A percentile compares a stretch with the other conserved stretches of the same genome.
These are phyloP conservation scores for Dendrobium nobile DNA, from an alignment of 106 monocot genomes.

Conservation along the genomic window DNA sequence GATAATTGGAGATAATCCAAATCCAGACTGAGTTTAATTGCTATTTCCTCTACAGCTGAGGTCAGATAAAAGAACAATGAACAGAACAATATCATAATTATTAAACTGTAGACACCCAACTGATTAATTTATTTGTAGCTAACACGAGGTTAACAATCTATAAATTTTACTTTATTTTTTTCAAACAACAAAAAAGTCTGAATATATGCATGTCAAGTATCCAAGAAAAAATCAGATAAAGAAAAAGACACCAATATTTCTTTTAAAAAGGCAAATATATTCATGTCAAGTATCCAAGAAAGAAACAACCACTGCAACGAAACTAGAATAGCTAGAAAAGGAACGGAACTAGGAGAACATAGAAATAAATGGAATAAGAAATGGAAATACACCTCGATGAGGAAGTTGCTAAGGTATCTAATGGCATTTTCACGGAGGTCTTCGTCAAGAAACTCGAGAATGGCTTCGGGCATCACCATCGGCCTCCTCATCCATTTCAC, in stretches of 20 bases:
- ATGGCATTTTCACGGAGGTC: conserved; percentile 45
- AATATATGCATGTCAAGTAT: too few species aligned
- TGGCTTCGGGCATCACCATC: conserved; percentile 34
- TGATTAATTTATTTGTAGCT: background rate
- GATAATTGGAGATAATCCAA: too few species aligned
- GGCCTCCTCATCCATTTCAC: conserved; percentile 49
- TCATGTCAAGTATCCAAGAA: background rate
- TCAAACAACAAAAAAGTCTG: background rate
- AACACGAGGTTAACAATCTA: too few species aligned
- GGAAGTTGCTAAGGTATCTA: conserved; percentile 40
- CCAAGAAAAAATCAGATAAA: background rate
- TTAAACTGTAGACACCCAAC: background rate
- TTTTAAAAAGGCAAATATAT: background rate
- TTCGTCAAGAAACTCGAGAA: conserved; percentile 42
- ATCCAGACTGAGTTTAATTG: background rate
- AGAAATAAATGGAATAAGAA: background rate
- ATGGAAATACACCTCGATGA: conserved; percentile 29
- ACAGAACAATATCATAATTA: background rate
- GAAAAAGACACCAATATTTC: background rate
- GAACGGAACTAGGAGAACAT: too few species aligned
- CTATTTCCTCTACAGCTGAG: background rate
- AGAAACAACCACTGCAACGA: background rate
- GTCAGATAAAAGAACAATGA: background rate
- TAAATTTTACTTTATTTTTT: background rate
- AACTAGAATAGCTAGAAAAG: background rate